These are phyloP conservation scores for Angophora floribunda DNA, from an alignment of 345 rosid genomes.

Conservation along the genomic window DNA sequence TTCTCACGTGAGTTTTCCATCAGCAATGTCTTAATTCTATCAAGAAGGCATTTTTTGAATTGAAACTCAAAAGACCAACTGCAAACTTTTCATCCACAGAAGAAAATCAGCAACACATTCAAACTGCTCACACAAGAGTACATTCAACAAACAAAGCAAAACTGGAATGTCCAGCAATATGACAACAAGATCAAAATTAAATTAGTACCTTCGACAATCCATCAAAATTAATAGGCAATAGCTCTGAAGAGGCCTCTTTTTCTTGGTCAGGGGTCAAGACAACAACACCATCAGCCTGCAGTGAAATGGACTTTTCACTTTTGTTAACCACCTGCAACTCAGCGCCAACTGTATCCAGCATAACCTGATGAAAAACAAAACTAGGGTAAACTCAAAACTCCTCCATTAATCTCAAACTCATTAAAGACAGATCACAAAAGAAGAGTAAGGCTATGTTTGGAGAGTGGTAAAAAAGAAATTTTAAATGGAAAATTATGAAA, in stretches of 20 bases:
- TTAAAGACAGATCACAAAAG: neutral
- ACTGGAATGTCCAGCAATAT: neutral
- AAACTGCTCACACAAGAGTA: neutral
- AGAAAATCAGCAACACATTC: neutral
- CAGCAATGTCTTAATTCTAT: neutral
- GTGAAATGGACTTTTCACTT: slow-evolving; percentile 60
- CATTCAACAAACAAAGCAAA: neutral
- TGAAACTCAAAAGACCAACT: neutral
- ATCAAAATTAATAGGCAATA: slow-evolving; percentile 86
- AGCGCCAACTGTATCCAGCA: slow-evolving; percentile 94
- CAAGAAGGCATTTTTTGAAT: neutral
- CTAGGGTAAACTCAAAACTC: neutral
- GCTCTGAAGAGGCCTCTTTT: slow-evolving; percentile 71
- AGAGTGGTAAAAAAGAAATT: neutral
- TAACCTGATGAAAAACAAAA: slow-evolving; percentile 42
- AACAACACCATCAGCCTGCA: slow-evolving; percentile 64
- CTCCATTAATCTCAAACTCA: neutral
- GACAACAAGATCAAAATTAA: neutral
- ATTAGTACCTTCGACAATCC: slow-evolving; percentile 68
- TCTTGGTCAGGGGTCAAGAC: slow-evolving; percentile 72
- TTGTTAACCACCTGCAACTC: slow-evolving; percentile 90
- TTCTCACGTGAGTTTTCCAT: neutral
- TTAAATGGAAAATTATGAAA: neutral
- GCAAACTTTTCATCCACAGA: neutral
- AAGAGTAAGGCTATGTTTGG: neutral